A percentile compares a stretch with the other conserved stretches of the same genome.
These are phyloP conservation scores for Carpinus fangiana DNA, from an alignment of 306 rosid species.

Conservation along the genomic window DNA sequence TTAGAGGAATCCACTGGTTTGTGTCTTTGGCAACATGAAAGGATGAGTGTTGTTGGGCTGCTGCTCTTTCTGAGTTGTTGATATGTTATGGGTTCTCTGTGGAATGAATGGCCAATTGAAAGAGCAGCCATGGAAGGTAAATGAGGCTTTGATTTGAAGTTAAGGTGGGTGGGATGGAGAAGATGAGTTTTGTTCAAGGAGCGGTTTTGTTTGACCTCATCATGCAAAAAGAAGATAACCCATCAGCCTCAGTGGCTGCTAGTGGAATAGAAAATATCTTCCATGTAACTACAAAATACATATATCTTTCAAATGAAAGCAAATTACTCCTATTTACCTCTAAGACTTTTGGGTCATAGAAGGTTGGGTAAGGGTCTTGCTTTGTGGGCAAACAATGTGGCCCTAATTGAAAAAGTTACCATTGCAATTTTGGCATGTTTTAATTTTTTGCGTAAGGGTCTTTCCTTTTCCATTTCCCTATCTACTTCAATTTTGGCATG, in stretches of 20 bases:
- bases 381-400: neutral
- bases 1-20: conserved; percentile 28
- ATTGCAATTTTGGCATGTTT: too few species aligned
- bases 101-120: conserved; percentile 16
- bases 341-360: neutral
- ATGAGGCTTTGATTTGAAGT: neutral
- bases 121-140: conserved; percentile 34
- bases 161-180: conserved; percentile 3
- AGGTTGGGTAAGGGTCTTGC: neutral
- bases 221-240: conserved; percentile 2
- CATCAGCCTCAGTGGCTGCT: neutral
- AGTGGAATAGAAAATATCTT: neutral
- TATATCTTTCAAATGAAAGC: neutral
- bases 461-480: neutral
- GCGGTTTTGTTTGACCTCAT: neutral
- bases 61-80: conserved; percentile 8
- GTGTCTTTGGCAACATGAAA: conserved; percentile 24
- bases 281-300: too few species aligned
- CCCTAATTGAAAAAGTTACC: neutral
- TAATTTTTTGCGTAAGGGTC: neutral
- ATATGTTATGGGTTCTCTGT: neutral
- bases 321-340: neutral
- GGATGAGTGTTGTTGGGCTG: conserved; percentile 21
- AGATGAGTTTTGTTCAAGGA: neutral
- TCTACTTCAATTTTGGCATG: neutral